These are phyloP conservation scores for Saccharomyces hybrid DNA, from an alignment of 1,139 yeast genomes.

Conservation along the genomic window DNA sequence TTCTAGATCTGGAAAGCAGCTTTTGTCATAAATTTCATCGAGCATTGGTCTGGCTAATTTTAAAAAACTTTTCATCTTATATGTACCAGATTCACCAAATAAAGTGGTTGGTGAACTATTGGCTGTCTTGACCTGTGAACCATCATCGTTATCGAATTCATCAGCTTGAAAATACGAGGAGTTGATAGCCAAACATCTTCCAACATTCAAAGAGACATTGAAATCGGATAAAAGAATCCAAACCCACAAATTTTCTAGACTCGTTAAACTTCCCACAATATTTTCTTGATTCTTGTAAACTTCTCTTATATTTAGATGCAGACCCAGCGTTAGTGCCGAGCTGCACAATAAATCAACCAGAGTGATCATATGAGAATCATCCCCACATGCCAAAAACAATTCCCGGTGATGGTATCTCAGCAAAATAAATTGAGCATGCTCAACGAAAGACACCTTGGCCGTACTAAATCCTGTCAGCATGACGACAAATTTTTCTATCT, in stretches of 20 bases:
- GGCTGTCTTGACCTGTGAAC: not conserved
- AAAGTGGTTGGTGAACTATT: not conserved
- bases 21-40: constrained; percentile 8
- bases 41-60: constrained; percentile 19
- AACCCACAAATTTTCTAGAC: constrained; percentile 28
- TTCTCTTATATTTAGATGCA: constrained; percentile 27
- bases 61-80: constrained; percentile 13
- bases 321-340: constrained; percentile 29
- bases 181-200: constrained; percentile 26
- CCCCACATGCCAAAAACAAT: constrained; percentile 22
- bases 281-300: constrained; percentile 19
- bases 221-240: constrained; percentile 28
- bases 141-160: constrained; percentile 1
- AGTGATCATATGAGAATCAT: constrained; percentile 20
- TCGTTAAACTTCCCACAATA: constrained; percentile 15
- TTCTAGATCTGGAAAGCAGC: constrained; percentile 13
- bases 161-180: constrained; percentile 14
- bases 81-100: not conserved
- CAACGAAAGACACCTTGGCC: constrained; percentile 11
- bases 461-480: constrained; percentile 12
- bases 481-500: constrained; percentile 15
- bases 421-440: constrained; percentile 12
- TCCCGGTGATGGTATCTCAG: constrained; percentile 15
- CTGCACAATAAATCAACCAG: constrained; percentile 21
- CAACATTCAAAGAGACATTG: constrained; percentile 24